Evolutionary conservation across 2,329 filamentous ascomycete genomes (phyloP).

Genomic region (Ramichloridium luteum): DNA sequence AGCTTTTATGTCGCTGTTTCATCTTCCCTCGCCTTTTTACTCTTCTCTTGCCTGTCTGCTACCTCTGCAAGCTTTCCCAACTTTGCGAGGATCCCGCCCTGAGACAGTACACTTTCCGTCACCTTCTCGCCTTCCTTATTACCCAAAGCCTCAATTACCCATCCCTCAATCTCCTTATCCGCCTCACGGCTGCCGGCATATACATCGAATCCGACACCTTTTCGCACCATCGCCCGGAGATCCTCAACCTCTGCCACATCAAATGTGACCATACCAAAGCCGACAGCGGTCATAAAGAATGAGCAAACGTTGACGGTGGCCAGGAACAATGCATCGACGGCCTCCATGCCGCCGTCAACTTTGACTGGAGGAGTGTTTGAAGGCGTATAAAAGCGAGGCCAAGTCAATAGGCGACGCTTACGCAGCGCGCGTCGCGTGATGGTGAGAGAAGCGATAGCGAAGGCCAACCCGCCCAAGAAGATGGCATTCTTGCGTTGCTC

Average conservation of each 20-base stretch:
- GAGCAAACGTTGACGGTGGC: constrained; percentile 77
- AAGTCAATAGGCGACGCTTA: constrained; percentile 48
- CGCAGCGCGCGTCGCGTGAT: constrained; percentile 54
- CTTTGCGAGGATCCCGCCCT: background rate
- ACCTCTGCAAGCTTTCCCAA: background rate
- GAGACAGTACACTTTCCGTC: background rate
- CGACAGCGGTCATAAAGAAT: constrained; percentile 60
- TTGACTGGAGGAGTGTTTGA: constrained; percentile 9
- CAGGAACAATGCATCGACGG: constrained; percentile 68
- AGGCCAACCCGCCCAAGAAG: constrained; percentile 62
- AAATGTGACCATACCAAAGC: constrained; percentile 63
- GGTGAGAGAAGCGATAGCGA: constrained; percentile 58
- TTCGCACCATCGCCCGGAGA: constrained; percentile 48
- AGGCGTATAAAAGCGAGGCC: constrained; percentile 35
- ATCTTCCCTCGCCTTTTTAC: background rate
- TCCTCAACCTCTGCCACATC: constrained; percentile 49
- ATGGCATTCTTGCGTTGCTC: constrained; percentile 32
- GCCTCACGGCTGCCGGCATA: constrained; percentile 40
- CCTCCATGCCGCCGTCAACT: constrained; percentile 52
- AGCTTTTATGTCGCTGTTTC: too few relatives aligned
- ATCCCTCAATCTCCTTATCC: constrained; percentile 43
- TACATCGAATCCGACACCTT: constrained; percentile 46
- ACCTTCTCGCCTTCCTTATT: constrained; percentile 6
- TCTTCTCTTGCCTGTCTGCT: background rate
- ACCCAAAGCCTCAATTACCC: constrained; percentile 35